Conservation (phyloP, 306 rosid genomes). For the Phaseolus lunatus region DNA sequence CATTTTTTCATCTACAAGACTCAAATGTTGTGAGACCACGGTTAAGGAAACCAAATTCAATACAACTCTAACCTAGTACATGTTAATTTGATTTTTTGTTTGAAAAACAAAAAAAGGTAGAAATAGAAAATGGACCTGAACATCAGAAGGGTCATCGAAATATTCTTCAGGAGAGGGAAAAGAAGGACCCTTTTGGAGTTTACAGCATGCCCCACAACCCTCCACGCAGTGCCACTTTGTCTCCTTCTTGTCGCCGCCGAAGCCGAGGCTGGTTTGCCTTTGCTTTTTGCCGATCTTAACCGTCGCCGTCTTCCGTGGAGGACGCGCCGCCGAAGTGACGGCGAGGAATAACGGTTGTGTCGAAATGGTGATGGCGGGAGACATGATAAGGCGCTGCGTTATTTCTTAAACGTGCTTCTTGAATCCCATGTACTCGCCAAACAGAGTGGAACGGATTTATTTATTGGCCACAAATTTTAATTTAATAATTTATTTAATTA, state of each 20-base stretch:
- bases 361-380: slow-evolving; percentile 35
- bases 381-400: slow-evolving; percentile 15
- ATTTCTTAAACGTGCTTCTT: not conserved
- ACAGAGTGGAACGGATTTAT: no score
- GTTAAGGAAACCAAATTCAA: no score
- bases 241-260: slow-evolving; percentile 52
- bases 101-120: not conserved
- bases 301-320: slow-evolving; percentile 37
- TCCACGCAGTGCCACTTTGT: slow-evolving; percentile 76
- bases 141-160: slow-evolving; percentile 63
- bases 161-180: slow-evolving; percentile 82
- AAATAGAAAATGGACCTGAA: slow-evolving; percentile 53
- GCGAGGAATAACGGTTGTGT: slow-evolving; percentile 10
- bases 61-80: no score
- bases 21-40: no score
- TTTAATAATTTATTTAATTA: no score
- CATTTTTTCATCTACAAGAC: no score
- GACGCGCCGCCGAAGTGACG: slow-evolving; percentile 47
- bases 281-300: slow-evolving; percentile 38
- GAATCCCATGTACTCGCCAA: no score
- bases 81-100: no score
- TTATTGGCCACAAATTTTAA: no score
- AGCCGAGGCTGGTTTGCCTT: slow-evolving; percentile 50
- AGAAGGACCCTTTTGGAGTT: slow-evolving; percentile 79
- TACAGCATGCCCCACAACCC: slow-evolving; percentile 94